These are phyloP conservation scores for Zygnema cylindricum DNA, from an alignment of 139 green algal genomes.

Conservation along the genomic window DNA sequence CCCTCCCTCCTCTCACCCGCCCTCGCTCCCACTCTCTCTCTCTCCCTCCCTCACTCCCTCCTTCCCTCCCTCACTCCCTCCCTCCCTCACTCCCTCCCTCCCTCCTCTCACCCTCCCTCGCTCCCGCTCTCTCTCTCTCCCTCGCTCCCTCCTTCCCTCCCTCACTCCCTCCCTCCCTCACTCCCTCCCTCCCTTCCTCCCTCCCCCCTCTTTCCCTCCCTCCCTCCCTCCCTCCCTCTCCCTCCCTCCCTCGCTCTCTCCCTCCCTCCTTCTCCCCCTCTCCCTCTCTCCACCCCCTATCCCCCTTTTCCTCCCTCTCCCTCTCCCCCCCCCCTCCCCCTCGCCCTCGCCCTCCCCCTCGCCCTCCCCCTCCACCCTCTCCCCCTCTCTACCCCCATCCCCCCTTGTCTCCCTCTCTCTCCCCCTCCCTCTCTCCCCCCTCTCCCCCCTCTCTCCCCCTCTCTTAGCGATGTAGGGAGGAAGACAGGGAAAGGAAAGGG, in stretches of 20 bases:
- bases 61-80: too few relatives aligned
- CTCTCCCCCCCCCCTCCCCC: neutral
- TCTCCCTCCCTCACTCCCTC: too few relatives aligned
- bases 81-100: too few relatives aligned
- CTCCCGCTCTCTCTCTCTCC: too few relatives aligned
- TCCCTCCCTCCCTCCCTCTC: neutral
- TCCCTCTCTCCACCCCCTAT: neutral
- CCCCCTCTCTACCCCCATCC: neutral
- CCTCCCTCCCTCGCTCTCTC: neutral
- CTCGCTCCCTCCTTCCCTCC: too few relatives aligned
- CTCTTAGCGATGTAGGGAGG: too few relatives aligned
- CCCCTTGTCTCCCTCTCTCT: conserved; percentile 1
- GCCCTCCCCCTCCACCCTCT: neutral
- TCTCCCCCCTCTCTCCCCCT: neutral
- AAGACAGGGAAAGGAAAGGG: too few relatives aligned
- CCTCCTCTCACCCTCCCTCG: too few relatives aligned
- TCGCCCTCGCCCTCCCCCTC: neutral
- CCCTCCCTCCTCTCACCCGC: neutral
- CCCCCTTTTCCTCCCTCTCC: neutral
- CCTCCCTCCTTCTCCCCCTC: neutral
- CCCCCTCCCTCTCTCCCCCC: neutral
- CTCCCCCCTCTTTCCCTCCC: neutral
- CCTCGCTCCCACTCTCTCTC: too few relatives aligned
- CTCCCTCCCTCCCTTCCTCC: too few relatives aligned
- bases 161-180: too few relatives aligned